These are phyloP conservation scores for Phytophthora pseudosyringae DNA, from an alignment of 352 stramenopile species.

Conservation along the genomic window DNA sequence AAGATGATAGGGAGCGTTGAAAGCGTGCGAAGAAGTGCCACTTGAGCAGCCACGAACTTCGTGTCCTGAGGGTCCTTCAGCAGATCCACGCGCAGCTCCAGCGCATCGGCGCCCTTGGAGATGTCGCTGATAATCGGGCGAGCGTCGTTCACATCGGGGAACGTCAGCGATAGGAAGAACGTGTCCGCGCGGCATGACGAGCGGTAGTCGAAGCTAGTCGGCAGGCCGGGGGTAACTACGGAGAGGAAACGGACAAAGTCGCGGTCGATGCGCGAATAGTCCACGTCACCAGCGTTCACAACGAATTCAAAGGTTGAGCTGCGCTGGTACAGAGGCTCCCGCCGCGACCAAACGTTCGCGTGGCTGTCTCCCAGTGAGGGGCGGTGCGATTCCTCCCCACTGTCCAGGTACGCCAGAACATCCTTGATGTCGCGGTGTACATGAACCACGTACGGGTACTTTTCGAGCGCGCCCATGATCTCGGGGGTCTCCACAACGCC, in stretches of 20 bases:
- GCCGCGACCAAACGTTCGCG: slow-evolving; percentile 62
- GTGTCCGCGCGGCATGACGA: slow-evolving; percentile 58
- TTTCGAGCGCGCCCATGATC: slow-evolving; percentile 63
- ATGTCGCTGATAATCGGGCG: slow-evolving; percentile 57
- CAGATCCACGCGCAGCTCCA: slow-evolving; percentile 97
- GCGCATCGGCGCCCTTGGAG: slow-evolving; percentile 90
- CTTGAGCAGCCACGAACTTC: slow-evolving; percentile 72
- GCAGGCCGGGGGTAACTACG: slow-evolving; percentile 56
- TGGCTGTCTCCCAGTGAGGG: slow-evolving; percentile 71
- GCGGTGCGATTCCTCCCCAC: slow-evolving; percentile 48
- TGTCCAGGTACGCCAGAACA: slow-evolving; percentile 68
- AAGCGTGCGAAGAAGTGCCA: slow-evolving; percentile 82
- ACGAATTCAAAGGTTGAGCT: slow-evolving; percentile 65
- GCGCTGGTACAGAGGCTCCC: slow-evolving; percentile 61
- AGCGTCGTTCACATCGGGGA: slow-evolving; percentile 61
- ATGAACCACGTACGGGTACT: slow-evolving; percentile 77
- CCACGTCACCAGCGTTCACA: slow-evolving; percentile 61
- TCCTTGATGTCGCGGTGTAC: slow-evolving; percentile 75
- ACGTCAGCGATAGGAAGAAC: slow-evolving; percentile 86
- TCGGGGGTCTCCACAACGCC: slow-evolving; percentile 81
- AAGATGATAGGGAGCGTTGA: slow-evolving; percentile 96
- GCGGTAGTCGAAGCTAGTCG: slow-evolving; percentile 58
- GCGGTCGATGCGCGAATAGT: slow-evolving; percentile 62
- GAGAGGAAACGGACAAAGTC: slow-evolving; percentile 79
- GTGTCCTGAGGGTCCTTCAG: slow-evolving; percentile 64